A percentile compares a stretch with the other conserved stretches of the same genome.
These are phyloP conservation scores for Apiotrichum mycotoxinovorans DNA, from an alignment of 1,284 basidiomycete genomes.

Conservation along the genomic window DNA sequence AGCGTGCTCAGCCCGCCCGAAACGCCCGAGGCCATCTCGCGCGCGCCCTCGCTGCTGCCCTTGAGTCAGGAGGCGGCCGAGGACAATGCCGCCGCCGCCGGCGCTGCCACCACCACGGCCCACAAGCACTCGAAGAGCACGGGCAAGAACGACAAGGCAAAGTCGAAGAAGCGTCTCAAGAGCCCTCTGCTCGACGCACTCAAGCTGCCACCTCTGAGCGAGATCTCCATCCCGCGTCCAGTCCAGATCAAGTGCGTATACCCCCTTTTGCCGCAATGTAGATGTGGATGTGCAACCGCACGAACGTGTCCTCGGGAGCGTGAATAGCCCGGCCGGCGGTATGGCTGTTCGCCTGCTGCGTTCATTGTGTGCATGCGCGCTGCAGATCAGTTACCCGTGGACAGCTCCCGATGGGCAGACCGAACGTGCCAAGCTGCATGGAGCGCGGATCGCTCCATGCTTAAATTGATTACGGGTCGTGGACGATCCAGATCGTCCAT, in stretches of 20 bases:
- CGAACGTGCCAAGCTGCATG: too few relatives aligned
- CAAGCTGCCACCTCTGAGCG: conserved; percentile 25
- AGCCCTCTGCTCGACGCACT: conserved; percentile 21
- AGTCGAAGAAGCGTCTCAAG: conserved; percentile 7
- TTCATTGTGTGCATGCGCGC: too few relatives aligned
- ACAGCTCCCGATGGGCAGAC: too few relatives aligned
- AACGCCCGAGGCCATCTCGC: neutral
- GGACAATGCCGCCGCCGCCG: too few relatives aligned
- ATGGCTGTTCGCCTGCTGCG: too few relatives aligned
- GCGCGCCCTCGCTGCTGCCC: conserved; percentile 4
- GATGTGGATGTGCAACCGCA: too few relatives aligned
- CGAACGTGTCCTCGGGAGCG: too few relatives aligned
- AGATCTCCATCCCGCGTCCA: conserved; percentile 24
- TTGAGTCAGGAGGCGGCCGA: neutral
- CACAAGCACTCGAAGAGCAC: neutral
- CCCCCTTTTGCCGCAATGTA: neutral
- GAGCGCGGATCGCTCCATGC: too few relatives aligned
- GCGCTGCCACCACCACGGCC: too few relatives aligned
- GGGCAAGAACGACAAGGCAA: conserved; percentile 1
- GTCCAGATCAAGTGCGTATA: conserved; percentile 30
- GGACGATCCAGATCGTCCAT: neutral
- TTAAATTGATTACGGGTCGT: too few relatives aligned
- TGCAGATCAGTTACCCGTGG: too few relatives aligned
- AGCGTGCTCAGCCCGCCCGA: neutral
- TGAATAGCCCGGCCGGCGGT: too few relatives aligned